Conservation (phyloP, 202 grass and related monocot species). For the Thinopyrum obtusiflorum region DNA sequence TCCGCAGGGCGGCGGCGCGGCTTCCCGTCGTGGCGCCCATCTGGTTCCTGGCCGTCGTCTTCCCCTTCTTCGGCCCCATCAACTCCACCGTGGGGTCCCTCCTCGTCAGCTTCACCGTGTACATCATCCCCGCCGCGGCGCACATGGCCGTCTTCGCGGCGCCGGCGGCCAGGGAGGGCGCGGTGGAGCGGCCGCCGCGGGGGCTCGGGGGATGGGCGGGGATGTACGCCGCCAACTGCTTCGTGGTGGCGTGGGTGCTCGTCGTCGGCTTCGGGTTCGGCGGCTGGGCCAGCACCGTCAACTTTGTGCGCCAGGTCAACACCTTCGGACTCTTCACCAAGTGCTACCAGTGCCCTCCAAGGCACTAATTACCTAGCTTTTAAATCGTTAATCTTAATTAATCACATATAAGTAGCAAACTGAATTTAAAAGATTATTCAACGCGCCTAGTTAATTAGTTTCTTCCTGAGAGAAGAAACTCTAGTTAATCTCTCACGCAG, state of each 20-base stretch:
- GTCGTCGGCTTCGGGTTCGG: constrained; percentile 91
- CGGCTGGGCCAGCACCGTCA: constrained; percentile 86
- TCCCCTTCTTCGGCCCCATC: constrained; percentile 95
- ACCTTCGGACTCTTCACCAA: constrained; percentile 96
- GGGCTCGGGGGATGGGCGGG: constrained; percentile 67
- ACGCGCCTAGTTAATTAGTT: background rate
- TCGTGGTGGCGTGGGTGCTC: constrained; percentile 83
- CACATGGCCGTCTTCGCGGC: constrained; percentile 83
- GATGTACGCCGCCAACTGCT: constrained; percentile 59
- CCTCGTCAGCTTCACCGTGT: constrained; percentile 97
- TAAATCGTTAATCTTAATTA: background rate
- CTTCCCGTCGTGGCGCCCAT: constrained; percentile 76
- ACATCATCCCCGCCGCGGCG: constrained; percentile 76
- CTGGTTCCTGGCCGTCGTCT: constrained; percentile 93
- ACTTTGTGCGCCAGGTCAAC: constrained; percentile 71
- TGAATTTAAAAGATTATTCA: background rate
- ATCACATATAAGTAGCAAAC: constrained; percentile 11
- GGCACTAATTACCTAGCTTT: constrained; percentile 36
- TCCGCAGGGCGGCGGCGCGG: constrained; percentile 46
- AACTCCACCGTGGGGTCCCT: constrained; percentile 90
- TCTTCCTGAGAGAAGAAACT: constrained; percentile 9
- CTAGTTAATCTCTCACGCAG: background rate
- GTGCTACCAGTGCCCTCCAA: constrained; percentile 93
- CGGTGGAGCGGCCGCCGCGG: constrained; percentile 73
- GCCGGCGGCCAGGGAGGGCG: constrained; percentile 76